These are phyloP conservation scores for Ascochyta koolunga DNA, from an alignment of 2,329 filamentous ascomycete genomes.

Conservation along the genomic window DNA sequence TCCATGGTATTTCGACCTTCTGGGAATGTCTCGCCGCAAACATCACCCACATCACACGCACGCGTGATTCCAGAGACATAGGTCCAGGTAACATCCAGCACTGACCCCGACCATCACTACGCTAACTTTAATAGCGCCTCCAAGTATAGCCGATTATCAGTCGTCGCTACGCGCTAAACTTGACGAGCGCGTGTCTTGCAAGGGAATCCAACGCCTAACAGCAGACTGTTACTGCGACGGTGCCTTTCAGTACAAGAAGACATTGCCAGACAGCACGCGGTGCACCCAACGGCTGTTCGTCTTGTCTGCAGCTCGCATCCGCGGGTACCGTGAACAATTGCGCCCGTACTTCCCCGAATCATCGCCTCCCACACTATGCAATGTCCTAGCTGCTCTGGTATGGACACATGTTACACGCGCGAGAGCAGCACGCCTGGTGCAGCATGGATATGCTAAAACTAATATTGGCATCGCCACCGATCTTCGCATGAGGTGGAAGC, in stretches of 20 bases:
- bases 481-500: constrained; percentile 34
- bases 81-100: constrained; percentile 19
- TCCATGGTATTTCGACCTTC: constrained; percentile 37
- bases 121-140: constrained; percentile 26
- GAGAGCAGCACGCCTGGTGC: constrained; percentile 28
- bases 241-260: constrained; percentile 33
- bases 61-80: constrained; percentile 16
- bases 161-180: constrained; percentile 30
- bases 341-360: constrained; percentile 24
- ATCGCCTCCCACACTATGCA: constrained; percentile 37
- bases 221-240: constrained; percentile 41
- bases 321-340: constrained; percentile 34
- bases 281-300: constrained; percentile 39
- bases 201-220: constrained; percentile 7
- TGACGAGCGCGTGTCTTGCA: constrained; percentile 26
- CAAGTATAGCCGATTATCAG: constrained; percentile 30
- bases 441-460: constrained; percentile 28
- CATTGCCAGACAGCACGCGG: constrained; percentile 29
- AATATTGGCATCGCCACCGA: constrained; percentile 41
- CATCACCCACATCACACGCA: constrained; percentile 28
- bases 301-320: constrained; percentile 34
- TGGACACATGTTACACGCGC: constrained; percentile 47
- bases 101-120: neutral
- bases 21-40: constrained; percentile 34
- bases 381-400: constrained; percentile 41